These are phyloP conservation scores for Zygotorulaspora chibaensis DNA, from an alignment of 805 yeast genomes.

Conservation along the genomic window DNA sequence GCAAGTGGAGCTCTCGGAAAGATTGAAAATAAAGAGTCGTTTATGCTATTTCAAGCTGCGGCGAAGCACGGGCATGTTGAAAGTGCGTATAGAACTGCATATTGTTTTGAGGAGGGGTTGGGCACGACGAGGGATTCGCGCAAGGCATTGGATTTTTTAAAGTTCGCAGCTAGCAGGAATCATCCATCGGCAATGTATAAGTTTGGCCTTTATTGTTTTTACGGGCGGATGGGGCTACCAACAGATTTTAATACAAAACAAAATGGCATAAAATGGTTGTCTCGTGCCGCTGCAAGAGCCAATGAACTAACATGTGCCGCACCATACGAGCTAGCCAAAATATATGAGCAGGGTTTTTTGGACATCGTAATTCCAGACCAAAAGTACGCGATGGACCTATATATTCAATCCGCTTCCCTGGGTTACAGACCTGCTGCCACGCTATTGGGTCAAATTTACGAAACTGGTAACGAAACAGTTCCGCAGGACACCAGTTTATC, in stretches of 20 bases:
- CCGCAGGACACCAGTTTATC: slow-evolving; percentile 79
- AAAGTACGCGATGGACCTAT: slow-evolving; percentile 79
- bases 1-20: slow-evolving; percentile 81
- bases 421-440: slow-evolving; percentile 81
- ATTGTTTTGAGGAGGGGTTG: slow-evolving; percentile 89
- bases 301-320: slow-evolving; percentile 86
- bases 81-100: slow-evolving; percentile 84
- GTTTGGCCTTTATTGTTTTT: slow-evolving; percentile 80
- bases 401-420: slow-evolving; percentile 82
- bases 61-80: slow-evolving; percentile 93
- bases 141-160: slow-evolving; percentile 75
- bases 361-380: slow-evolving; percentile 84
- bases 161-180: slow-evolving; percentile 82
- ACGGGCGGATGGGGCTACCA: slow-evolving; percentile 77
- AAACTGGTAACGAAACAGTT: slow-evolving; percentile 59
- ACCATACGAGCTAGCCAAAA: slow-evolving; percentile 85
- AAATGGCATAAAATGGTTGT: slow-evolving; percentile 88
- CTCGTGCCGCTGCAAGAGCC: slow-evolving; percentile 80
- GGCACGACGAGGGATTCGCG: slow-evolving; percentile 88
- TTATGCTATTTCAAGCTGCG: slow-evolving; percentile 73
- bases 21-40: slow-evolving; percentile 72
- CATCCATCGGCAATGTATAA: slow-evolving; percentile 98
- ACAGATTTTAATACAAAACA: slow-evolving; percentile 65
- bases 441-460: slow-evolving; percentile 77
- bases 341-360: slow-evolving; percentile 75